phyloP scores from a whole-genome alignment of 139 green algal genomes.

The Zygnema cylindricum region DNA sequence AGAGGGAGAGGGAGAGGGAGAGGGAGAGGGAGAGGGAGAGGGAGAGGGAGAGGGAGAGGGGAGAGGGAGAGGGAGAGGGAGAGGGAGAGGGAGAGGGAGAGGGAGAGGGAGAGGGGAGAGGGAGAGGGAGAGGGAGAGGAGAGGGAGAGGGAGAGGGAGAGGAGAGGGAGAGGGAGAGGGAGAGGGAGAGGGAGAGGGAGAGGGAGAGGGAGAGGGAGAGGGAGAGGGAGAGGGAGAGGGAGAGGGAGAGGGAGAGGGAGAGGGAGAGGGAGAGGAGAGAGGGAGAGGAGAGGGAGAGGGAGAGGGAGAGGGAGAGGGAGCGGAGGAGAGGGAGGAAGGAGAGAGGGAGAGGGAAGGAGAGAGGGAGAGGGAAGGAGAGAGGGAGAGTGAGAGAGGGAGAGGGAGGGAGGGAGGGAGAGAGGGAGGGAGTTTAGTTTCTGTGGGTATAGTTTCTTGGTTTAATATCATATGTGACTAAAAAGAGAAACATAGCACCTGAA shows the following conservation, averaged over 20 bases:
- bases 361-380: background rate
- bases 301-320: background rate
- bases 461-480: background rate
- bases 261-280: background rate
- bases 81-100: background rate
- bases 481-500: background rate
- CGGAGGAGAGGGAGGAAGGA: background rate
- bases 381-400: background rate
- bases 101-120: background rate
- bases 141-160: background rate
- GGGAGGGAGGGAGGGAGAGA: background rate
- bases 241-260: background rate
- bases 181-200: background rate
- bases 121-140: background rate
- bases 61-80: background rate
- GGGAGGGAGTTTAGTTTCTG: background rate
- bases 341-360: background rate
- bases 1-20: background rate
- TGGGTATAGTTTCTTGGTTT: background rate
- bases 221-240: background rate
- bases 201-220: background rate
- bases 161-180: background rate
- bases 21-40: background rate
- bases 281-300: background rate
- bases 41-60: background rate